Percentiles rank a stretch among this genome's conserved stretches.
phyloP scores from a whole-genome alignment of 2,329 filamentous ascomycete species.

The Diaporthe eres region DNA sequence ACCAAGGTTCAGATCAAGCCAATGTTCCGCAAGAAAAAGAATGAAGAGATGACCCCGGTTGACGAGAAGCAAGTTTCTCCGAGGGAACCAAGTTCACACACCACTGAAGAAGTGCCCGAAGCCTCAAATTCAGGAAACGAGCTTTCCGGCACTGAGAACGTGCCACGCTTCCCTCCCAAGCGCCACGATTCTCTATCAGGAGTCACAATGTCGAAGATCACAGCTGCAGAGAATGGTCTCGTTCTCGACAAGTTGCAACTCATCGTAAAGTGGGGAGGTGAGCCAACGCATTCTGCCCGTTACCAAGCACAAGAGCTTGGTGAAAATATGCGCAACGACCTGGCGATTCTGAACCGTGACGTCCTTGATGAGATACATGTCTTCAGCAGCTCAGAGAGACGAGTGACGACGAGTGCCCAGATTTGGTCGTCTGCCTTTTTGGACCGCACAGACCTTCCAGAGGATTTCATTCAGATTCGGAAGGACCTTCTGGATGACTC shows the following conservation, averaged over 20 bases:
- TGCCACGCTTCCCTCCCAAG: constrained; percentile 64
- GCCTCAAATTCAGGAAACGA: constrained; percentile 28
- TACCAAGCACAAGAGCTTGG: constrained; percentile 97
- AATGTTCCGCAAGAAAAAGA: constrained; percentile 93
- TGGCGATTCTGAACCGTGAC: constrained; percentile 92
- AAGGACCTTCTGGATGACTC: constrained; percentile 98
- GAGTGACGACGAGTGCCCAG: constrained; percentile 95
- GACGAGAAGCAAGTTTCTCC: constrained; percentile 54
- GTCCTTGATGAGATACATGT: constrained; percentile 93
- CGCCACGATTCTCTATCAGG: constrained; percentile 90
- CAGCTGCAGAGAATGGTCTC: constrained; percentile 91
- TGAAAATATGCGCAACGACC: constrained; percentile 94
- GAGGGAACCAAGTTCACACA: constrained; percentile 46
- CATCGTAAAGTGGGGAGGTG: constrained; percentile 99
- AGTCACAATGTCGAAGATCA: constrained; percentile 93
- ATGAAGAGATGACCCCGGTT: constrained; percentile 65
- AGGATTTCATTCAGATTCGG: constrained; percentile 89
- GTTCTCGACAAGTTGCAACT: constrained; percentile 96
- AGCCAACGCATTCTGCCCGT: constrained; percentile 95
- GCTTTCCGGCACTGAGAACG: constrained; percentile 40
- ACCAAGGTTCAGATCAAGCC: constrained; percentile 99
- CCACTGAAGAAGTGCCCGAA: constrained; percentile 43
- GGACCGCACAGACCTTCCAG: constrained; percentile 85
- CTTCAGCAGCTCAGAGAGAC: constrained; percentile 94
- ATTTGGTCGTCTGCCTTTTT: constrained; percentile 95